phyloP scores from a whole-genome alignment of 2,329 filamentous ascomycete species.

The Phaeoacremonium minimum region DNA sequence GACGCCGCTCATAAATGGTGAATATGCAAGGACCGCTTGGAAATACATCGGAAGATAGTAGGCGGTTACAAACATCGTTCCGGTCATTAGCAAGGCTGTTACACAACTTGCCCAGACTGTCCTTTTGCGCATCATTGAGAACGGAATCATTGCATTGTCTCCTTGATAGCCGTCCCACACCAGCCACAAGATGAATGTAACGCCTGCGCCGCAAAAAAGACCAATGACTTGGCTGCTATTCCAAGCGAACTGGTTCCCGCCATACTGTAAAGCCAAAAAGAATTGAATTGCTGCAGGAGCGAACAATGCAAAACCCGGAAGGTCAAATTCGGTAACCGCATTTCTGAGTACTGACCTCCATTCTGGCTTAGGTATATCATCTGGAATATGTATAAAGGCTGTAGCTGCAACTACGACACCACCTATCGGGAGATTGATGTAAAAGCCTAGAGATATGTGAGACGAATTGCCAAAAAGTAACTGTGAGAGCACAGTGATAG shows the following conservation, averaged over 20 bases:
- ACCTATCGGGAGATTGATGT: conserved; percentile 35
- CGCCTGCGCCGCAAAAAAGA: conserved; percentile 27
- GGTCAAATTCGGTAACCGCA: conserved; percentile 32
- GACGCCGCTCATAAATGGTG: conserved; percentile 25
- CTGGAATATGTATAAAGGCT: conserved; percentile 22
- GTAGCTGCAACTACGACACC: conserved; percentile 24
- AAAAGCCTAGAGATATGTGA: conserved; percentile 27
- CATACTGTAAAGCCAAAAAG: conserved; percentile 37
- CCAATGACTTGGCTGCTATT: conserved; percentile 28
- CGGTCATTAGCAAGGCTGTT: not conserved
- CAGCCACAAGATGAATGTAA: conserved; percentile 24
- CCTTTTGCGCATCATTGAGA: not conserved
- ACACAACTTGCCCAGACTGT: not conserved
- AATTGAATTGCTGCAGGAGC: conserved; percentile 32
- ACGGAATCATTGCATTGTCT: conserved; percentile 1
- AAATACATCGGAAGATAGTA: conserved; percentile 4
- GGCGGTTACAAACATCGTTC: not conserved
- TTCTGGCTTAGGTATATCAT: conserved; percentile 20
- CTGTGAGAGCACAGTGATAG: not conserved
- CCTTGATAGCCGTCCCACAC: conserved; percentile 29
- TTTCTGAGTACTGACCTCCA: conserved; percentile 8
- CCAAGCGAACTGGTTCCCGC: conserved; percentile 30
- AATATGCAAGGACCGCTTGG: conserved; percentile 10
- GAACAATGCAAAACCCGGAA: conserved; percentile 32
- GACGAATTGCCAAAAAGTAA: too few relatives aligned